These are phyloP conservation scores for Pythium aquatile DNA, from an alignment of 352 stramenopile genomes.

Conservation along the genomic window DNA sequence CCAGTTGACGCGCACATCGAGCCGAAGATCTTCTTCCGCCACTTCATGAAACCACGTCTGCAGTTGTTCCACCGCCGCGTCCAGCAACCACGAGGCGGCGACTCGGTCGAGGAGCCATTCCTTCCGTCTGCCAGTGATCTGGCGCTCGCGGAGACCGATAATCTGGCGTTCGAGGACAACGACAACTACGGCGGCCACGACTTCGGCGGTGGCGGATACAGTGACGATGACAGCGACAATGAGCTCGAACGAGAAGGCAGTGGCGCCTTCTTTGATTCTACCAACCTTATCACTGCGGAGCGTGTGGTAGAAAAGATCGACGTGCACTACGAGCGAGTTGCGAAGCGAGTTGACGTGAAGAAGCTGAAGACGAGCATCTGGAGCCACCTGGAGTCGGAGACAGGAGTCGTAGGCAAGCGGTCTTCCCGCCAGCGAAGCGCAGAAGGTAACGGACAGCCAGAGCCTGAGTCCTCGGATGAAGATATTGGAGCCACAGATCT, in stretches of 20 bases:
- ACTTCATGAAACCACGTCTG: conserved; percentile 76
- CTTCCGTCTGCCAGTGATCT: conserved; percentile 25
- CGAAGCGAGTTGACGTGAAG: conserved; percentile 97
- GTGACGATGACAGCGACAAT: conserved; percentile 38
- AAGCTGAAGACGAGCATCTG: conserved; percentile 96
- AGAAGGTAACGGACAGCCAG: conserved; percentile 7
- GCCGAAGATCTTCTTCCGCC: conserved; percentile 62
- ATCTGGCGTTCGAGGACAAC: conserved; percentile 20
- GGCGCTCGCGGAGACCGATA: conserved; percentile 17
- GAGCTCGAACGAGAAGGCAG: conserved; percentile 32
- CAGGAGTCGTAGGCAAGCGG: conserved; percentile 25
- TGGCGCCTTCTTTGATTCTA: conserved; percentile 40
- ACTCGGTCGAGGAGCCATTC: conserved; percentile 10
- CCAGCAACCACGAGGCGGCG: conserved; percentile 17
- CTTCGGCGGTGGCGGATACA: conserved; percentile 25
- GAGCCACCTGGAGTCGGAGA: conserved; percentile 68
- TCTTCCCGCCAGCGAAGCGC: conserved; percentile 3
- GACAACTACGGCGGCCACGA: conserved; percentile 22
- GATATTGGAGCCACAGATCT: conserved; percentile 9
- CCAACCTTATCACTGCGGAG: conserved; percentile 80
- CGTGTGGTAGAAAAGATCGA: conserved; percentile 95
- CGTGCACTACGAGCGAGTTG: conserved; percentile 91
- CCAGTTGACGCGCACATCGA: conserved; percentile 78
- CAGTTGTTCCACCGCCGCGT: conserved; percentile 51
- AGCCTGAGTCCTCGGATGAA: conserved; percentile 17